These are phyloP conservation scores for Candida krabiensis DNA, from an alignment of 805 yeast genomes.

Conservation along the genomic window DNA sequence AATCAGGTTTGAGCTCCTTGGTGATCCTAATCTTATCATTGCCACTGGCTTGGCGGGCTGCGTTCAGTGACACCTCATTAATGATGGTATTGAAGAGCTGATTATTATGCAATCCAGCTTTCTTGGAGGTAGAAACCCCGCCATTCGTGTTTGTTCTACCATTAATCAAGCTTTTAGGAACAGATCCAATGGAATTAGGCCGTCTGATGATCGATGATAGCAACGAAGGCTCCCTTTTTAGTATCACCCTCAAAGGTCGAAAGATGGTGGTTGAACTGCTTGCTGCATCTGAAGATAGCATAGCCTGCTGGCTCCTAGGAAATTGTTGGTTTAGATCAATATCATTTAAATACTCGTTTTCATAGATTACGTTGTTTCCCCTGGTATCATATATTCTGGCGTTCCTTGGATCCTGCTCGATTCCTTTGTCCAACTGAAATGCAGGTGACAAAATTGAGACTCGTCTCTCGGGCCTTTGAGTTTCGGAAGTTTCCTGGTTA, in stretches of 20 bases:
- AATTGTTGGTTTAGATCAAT: too few relatives aligned
- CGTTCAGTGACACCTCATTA: conserved; percentile 38
- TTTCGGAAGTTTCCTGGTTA: too few relatives aligned
- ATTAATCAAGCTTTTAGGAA: not conserved
- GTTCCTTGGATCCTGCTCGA: too few relatives aligned
- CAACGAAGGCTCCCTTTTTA: conserved; percentile 10
- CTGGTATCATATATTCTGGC: too few relatives aligned
- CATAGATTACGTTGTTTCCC: too few relatives aligned
- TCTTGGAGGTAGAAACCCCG: conserved; percentile 1
- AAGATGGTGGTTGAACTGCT: conserved; percentile 14
- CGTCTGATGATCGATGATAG: conserved; percentile 5
- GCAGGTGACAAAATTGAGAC: conserved; percentile 12
- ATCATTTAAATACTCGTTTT: conserved; percentile 13
- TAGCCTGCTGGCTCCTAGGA: too few relatives aligned
- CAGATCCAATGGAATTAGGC: conserved; percentile 1
- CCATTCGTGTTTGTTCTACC: not conserved
- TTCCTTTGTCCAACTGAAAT: too few relatives aligned
- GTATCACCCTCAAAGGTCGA: conserved; percentile 10
- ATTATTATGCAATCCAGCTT: conserved; percentile 1
- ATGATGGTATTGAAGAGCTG: conserved; percentile 32
- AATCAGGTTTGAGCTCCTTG: conserved; percentile 14
- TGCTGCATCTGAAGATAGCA: conserved; percentile 18
- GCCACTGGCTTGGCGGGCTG: conserved; percentile 40
- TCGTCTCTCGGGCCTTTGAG: conserved; percentile 5
- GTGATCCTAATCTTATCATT: conserved; percentile 7